Base-by-base conservation (phyloP, 2,329 filamentous ascomycete species). In the Scedosporium dehoogii region DNA sequence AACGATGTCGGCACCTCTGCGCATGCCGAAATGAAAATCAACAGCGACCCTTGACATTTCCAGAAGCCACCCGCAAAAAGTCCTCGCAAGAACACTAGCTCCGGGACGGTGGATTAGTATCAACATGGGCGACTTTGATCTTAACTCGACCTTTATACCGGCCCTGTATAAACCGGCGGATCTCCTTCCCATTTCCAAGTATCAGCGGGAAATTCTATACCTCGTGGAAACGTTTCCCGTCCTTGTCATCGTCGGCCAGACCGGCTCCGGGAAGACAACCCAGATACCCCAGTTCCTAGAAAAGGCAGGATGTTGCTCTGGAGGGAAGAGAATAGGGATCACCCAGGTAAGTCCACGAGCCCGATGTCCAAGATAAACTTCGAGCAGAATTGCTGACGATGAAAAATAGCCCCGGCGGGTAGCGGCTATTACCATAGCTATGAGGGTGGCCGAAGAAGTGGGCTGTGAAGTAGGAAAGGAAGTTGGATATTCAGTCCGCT, bases 221-320 rank as follows among this genome's bases (percentile, higher is more conserved):
- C 81, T 92, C 14, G 84, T 97, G 63, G 93, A 97, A 73, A 92
- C 85, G 6, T 85, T 85, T 66, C 88, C 90, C 0, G 88, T 97
- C 63, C 93, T 90, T 0, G 91, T 97, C 59, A 85, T 97, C 12
- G 86, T 97, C 62, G 94, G 93, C 7, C 92, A 97, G 71, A 97
- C 94, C 1, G 94, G 94, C 3, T 96, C 90, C 25, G 92, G 93
- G 51, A 97, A 97, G 75, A 96, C 92, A 1, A 97, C 94, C 0
- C 94, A 97, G 72, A 88, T 97, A 53, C 94, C 94, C 1, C 93
- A 97, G 68, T 97, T 89, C 69, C 82, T 97, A 12, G 87, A 96
- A 63, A 81, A 90, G 68, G 90, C 89, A 69, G 93, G 93, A 74
- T 97, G 93, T 92, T 93, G 91, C 71, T 80, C 82, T 29, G 84